A percentile compares a stretch with the other conserved stretches of the same genome.
These are phyloP conservation scores for Lactarius indigo DNA, from an alignment of 768 basidiomycete species.

Conservation along the genomic window DNA sequence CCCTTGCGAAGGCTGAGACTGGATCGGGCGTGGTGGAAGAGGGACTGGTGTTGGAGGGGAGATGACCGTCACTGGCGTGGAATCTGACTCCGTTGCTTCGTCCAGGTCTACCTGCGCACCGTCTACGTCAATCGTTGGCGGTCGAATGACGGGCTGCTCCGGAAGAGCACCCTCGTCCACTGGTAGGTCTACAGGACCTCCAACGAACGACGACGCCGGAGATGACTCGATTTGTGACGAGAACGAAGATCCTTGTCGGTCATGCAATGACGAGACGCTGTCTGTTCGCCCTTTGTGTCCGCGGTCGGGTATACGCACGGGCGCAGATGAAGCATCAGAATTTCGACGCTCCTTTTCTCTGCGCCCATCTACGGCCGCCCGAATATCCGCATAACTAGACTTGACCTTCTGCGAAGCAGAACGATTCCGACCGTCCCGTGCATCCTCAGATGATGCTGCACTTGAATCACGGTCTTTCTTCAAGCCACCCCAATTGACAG, in stretches of 20 bases:
- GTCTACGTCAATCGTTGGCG: constrained; percentile 8
- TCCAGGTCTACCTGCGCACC: constrained; percentile 4
- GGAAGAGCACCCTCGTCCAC: constrained; percentile 3
- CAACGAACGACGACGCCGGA: constrained; percentile 27
- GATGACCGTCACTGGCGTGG: background rate
- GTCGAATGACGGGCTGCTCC: background rate
- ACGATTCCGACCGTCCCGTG: constrained; percentile 11
- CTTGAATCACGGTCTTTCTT: constrained; percentile 46
- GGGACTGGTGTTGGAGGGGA: constrained; percentile 10
- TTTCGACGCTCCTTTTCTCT: constrained; percentile 36
- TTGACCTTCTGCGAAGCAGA: constrained; percentile 29
- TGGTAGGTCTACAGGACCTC: background rate
- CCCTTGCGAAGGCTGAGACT: constrained; percentile 68
- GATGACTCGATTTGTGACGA: constrained; percentile 32
- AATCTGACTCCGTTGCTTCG: background rate
- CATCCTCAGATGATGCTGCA: constrained; percentile 23
- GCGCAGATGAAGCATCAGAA: constrained; percentile 29
- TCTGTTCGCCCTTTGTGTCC: constrained; percentile 30
- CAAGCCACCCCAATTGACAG: constrained; percentile 70
- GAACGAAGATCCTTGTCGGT: constrained; percentile 26
- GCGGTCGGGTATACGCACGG: constrained; percentile 35
- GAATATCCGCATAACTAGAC: constrained; percentile 68
- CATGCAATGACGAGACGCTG: constrained; percentile 29
- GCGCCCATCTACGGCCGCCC: constrained; percentile 71
- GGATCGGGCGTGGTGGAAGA: constrained; percentile 47